Evolutionary conservation across 768 basidiomycete species (phyloP).

Genomic region (Phanerochaete sordida): DNA sequence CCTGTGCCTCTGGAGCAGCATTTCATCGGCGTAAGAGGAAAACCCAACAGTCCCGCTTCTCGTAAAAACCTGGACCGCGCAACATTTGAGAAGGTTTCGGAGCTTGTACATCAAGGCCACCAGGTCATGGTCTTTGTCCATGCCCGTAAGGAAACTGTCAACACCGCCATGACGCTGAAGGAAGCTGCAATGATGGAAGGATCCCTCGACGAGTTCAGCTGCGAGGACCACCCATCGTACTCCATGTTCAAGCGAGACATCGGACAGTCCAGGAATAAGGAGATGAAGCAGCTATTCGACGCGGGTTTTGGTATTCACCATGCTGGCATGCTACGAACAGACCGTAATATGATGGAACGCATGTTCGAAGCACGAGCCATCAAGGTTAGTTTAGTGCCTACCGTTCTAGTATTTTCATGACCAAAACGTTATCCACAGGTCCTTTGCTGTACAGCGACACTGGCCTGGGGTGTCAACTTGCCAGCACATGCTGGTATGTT

Average conservation of each 20-base stretch:
- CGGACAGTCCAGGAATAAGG: conserved; percentile 83
- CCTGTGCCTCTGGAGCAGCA: conserved; percentile 97
- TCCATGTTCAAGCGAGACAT: conserved; percentile 74
- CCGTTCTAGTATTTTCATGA: background rate
- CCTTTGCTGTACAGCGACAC: conserved; percentile 94
- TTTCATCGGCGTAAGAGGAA: conserved; percentile 91
- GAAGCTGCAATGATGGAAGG: conserved; percentile 76
- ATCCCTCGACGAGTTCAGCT: conserved; percentile 71
- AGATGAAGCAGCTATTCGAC: conserved; percentile 94
- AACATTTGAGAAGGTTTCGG: conserved; percentile 86
- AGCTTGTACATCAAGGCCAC: conserved; percentile 86
- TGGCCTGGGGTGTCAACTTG: conserved; percentile 99
- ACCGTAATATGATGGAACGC: conserved; percentile 92
- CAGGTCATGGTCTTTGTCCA: conserved; percentile 99
- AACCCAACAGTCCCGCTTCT: conserved; percentile 67
- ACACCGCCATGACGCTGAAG: conserved; percentile 75
- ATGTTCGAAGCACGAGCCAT: conserved; percentile 90
- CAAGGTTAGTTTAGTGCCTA: conserved; percentile 56
- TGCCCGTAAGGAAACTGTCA: conserved; percentile 96
- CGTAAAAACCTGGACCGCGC: conserved; percentile 85
- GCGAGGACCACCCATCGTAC: conserved; percentile 77
- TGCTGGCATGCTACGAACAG: conserved; percentile 94
- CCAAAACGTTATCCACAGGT: conserved; percentile 52
- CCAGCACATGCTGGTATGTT: conserved; percentile 85
- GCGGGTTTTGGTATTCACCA: conserved; percentile 96